Percentiles rank a stretch among this genome's conserved stretches.
Evolutionary conservation across 2,329 filamentous ascomycete species (phyloP).

Genomic region (Calycina marina): DNA sequence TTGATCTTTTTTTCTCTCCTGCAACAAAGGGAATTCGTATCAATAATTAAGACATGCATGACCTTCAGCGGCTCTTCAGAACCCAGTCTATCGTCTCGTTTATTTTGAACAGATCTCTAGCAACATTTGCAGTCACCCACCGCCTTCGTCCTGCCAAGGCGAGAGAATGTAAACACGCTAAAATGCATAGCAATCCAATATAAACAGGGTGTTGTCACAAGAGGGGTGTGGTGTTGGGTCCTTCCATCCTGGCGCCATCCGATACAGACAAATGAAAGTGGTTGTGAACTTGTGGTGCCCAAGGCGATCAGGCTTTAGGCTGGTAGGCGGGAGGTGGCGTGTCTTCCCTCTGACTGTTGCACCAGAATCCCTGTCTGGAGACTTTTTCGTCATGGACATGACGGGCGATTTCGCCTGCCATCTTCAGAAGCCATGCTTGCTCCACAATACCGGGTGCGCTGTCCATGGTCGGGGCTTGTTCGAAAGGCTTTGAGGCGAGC

Average conservation of each 20-base stretch:
- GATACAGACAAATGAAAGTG: conserved; percentile 3
- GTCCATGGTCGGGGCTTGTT: conserved; percentile 11
- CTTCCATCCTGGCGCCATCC: conserved; percentile 1
- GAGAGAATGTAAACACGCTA: conserved; percentile 9
- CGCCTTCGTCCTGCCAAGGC: not conserved
- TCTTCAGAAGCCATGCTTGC: conserved; percentile 74
- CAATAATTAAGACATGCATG: conserved; percentile 1
- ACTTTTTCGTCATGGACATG: conserved; percentile 80
- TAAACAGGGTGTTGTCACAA: not conserved
- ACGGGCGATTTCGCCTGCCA: conserved; percentile 80
- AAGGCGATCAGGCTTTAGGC: conserved; percentile 14
- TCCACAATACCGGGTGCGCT: conserved; percentile 27
- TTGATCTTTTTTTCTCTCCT: too few species aligned
- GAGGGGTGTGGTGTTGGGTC: not conserved
- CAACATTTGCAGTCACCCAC: not conserved
- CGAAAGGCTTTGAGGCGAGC: conserved; percentile 12
- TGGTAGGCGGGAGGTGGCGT: conserved; percentile 49
- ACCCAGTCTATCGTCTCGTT: not conserved
- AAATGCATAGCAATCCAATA: conserved; percentile 5
- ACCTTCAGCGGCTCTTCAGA: not conserved
- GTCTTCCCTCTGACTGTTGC: conserved; percentile 33
- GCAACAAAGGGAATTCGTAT: conserved; percentile 2
- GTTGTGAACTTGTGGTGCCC: conserved; percentile 1
- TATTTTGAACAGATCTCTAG: not conserved
- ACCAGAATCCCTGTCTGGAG: conserved; percentile 29